A percentile compares a stretch with the other conserved stretches of the same genome.
phyloP scores from a whole-genome alignment of 1,284 basidiomycete species.

The Ceratobasidium sp. region DNA sequence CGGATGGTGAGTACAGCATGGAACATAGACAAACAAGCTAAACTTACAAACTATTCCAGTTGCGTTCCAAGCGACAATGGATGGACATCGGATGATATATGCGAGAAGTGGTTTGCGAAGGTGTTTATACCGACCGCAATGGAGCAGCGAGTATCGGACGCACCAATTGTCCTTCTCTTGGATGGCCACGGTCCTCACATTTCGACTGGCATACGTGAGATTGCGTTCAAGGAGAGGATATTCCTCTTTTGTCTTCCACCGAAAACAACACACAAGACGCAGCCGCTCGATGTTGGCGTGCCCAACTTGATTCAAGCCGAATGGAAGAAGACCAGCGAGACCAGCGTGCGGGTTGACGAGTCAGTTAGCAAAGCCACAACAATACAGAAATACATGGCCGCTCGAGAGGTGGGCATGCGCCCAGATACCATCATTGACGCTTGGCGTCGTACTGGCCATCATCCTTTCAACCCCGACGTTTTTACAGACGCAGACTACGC shows the following conservation, averaged over 20 bases:
- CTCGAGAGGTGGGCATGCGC: constrained; percentile 3
- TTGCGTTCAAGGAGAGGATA: constrained; percentile 54
- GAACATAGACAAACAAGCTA: no score
- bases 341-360: not conserved
- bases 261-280: constrained; percentile 48
- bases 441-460: constrained; percentile 15
- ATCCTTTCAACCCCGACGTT: constrained; percentile 14
- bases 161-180: constrained; percentile 58
- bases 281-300: constrained; percentile 49
- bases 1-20: constrained; percentile 2
- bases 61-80: constrained; percentile 55
- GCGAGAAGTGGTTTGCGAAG: constrained; percentile 26
- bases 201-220: constrained; percentile 49
- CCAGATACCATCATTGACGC: constrained; percentile 3
- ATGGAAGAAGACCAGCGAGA: constrained; percentile 15
- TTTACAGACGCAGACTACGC: constrained; percentile 24
- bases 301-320: constrained; percentile 41
- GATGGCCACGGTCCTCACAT: constrained; percentile 61
- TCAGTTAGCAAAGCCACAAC: constrained; percentile 13
- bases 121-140: constrained; percentile 13
- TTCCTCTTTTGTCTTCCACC: constrained; percentile 52
- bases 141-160: constrained; percentile 51
- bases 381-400: constrained; percentile 11
- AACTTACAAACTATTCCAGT: not conserved
- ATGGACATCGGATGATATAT: constrained; percentile 54